These are phyloP conservation scores for Exutisphaerella laricina DNA, from an alignment of 2,329 filamentous ascomycete genomes.

Conservation along the genomic window DNA sequence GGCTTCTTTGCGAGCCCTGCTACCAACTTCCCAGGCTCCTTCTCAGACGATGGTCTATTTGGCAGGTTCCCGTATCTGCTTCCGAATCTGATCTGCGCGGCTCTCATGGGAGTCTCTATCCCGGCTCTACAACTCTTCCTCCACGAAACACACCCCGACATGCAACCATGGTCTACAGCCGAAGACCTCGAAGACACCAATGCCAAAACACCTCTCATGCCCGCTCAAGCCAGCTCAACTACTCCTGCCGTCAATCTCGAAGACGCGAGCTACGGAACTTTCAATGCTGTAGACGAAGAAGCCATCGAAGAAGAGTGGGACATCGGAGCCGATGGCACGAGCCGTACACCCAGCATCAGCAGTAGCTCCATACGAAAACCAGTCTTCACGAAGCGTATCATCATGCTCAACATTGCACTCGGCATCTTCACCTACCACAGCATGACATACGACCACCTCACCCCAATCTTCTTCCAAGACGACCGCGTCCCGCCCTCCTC, in stretches of 20 bases:
- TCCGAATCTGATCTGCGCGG: conserved; percentile 79
- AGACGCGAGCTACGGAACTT: conserved; percentile 54
- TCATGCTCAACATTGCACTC: conserved; percentile 72
- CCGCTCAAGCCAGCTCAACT: conserved; percentile 59
- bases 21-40: conserved; percentile 64
- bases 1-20: conserved; percentile 78
- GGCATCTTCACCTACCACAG: conserved; percentile 92
- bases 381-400: conserved; percentile 59
- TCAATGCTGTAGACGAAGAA: conserved; percentile 46
- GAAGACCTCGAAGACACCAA: conserved; percentile 37
- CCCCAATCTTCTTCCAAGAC: conserved; percentile 91
- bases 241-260: conserved; percentile 68
- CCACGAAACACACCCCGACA: conserved; percentile 83
- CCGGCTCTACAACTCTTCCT: conserved; percentile 73
- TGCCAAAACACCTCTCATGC: conserved; percentile 68
- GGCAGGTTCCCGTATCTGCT: conserved; percentile 77
- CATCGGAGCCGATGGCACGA: conserved; percentile 44
- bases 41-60: conserved; percentile 65
- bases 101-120: conserved; percentile 71
- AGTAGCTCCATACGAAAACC: conserved; percentile 34
- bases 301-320: conserved; percentile 50
- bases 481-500: conserved; percentile 45
- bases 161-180: conserved; percentile 51
- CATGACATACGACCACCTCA: conserved; percentile 88
- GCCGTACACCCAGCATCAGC: conserved; percentile 29